phyloP scores from a whole-genome alignment of 306 rosid genomes.

The Dryas octopetala region DNA sequence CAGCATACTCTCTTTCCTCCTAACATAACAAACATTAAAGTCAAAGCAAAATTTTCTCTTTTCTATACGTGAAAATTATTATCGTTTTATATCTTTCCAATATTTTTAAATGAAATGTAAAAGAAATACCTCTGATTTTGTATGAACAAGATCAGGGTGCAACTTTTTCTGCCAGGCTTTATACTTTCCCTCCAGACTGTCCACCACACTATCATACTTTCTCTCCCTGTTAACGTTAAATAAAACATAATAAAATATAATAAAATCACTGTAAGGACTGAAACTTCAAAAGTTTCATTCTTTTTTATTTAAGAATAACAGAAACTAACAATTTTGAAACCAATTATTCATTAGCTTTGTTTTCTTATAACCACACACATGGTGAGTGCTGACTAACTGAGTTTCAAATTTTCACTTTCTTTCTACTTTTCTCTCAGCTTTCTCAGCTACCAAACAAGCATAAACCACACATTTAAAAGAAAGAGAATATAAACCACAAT shows the following conservation, averaged over 20 bases:
- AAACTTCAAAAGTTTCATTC: neutral
- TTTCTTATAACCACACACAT: neutral
- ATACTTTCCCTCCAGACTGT: conserved; percentile 69
- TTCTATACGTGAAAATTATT: neutral
- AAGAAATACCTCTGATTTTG: conserved; percentile 74
- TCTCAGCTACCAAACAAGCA: conserved; percentile 10
- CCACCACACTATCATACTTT: conserved; percentile 61
- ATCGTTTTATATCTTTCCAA: neutral
- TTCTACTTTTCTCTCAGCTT: neutral
- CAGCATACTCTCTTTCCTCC: conserved; percentile 87
- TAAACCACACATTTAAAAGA: neutral
- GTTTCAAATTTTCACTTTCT: neutral
- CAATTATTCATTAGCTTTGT: neutral
- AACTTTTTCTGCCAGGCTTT: conserved; percentile 93
- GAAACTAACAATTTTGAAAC: neutral
- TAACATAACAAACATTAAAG: conserved; percentile 28
- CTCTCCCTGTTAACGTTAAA: conserved; percentile 56
- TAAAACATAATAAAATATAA: neutral
- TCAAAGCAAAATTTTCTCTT: neutral
- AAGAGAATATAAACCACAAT: neutral
- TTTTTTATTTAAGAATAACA: neutral
- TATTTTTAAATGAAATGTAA: neutral
- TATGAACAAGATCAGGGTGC: conserved; percentile 97
- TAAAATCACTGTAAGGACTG: neutral
- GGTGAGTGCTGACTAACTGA: neutral